Conservation (phyloP, 169 alveolate species). For the Besnoitia besnoiti region DNA sequence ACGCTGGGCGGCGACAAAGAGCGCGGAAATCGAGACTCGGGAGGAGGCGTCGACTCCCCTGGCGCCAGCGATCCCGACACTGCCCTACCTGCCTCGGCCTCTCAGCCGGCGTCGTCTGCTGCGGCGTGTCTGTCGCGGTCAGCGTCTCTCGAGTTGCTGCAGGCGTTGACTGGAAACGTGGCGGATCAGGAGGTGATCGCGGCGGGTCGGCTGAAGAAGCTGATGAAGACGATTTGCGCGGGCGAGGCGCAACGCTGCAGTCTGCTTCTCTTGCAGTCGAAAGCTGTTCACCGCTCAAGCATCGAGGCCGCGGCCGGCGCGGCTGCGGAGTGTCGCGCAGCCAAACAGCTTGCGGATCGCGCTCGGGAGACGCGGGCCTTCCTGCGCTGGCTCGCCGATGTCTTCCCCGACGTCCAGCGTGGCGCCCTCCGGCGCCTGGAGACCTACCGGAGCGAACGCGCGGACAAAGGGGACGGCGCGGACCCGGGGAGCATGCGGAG, state of each 20-base stretch:
- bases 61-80: no score
- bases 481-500: background rate
- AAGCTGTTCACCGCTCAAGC: background rate
- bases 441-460: background rate
- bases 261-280: background rate
- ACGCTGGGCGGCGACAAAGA: no score
- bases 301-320: background rate
- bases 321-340: background rate
- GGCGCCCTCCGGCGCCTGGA: background rate
- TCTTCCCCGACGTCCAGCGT: background rate
- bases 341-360: background rate
- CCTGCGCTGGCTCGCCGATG: background rate
- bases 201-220: background rate
- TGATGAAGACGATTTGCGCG: background rate
- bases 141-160: background rate
- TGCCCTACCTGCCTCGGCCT: no score
- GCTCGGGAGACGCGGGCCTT: background rate
- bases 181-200: slow-evolving; percentile 22
- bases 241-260: slow-evolving; percentile 17
- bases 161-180: background rate
- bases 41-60: no score
- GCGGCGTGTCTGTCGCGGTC: no score
- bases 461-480: background rate
- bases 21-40: no score
- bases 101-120: no score